Conservation (phyloP, 305 asterid species). For the Nicotiana rustica region DNA sequence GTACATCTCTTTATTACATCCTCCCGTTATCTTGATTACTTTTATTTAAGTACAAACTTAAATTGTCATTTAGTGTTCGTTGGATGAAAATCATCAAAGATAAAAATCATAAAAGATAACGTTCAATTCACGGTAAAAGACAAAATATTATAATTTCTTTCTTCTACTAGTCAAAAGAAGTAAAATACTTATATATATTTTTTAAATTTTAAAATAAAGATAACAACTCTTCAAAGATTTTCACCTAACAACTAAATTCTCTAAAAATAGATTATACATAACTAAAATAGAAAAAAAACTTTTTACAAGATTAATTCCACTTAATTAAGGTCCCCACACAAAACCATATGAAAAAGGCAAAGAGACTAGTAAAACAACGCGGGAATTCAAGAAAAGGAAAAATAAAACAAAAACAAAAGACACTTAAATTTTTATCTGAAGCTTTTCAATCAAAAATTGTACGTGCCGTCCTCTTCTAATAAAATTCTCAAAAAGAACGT, state of each 20-base stretch:
- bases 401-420: neutral
- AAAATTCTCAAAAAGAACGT: neutral
- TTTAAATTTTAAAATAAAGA: too few relatives aligned
- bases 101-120: too few relatives aligned
- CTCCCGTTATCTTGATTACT: too few relatives aligned
- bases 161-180: too few relatives aligned
- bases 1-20: too few relatives aligned
- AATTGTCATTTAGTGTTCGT: too few relatives aligned
- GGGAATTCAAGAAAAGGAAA: constrained; percentile 19
- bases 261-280: too few relatives aligned
- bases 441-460: neutral
- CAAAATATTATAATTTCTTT: too few relatives aligned
- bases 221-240: neutral
- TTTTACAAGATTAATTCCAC: neutral
- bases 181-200: too few relatives aligned
- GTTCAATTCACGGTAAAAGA: too few relatives aligned
- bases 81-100: too few relatives aligned
- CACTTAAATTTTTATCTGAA: neutral
- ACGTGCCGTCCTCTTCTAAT: constrained; percentile 46
- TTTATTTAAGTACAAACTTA: too few relatives aligned
- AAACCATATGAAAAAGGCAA: neutral
- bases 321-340: neutral
- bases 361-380: neutral
- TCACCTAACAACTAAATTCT: neutral
- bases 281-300: neutral